A percentile compares a stretch with the other conserved stretches of the same genome.
phyloP scores from a whole-genome alignment of 2,329 filamentous ascomycete genomes.

The Cladorrhinum sp. region DNA sequence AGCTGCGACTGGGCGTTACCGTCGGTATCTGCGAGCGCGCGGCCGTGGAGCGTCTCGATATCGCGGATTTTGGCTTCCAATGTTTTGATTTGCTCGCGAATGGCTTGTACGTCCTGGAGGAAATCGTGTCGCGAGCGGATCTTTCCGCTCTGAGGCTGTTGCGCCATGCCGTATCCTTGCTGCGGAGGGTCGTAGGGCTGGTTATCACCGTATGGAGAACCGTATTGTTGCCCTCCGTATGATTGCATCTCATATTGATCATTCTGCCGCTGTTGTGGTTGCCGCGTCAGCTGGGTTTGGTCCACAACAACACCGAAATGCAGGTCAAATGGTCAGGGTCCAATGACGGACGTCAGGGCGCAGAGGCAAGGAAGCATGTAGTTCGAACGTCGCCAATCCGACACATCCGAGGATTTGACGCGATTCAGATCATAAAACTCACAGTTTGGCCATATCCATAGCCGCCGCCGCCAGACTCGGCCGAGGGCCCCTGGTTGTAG shows the following conservation, averaged over 20 bases:
- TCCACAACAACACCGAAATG: too few relatives aligned
- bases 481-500: constrained; percentile 53
- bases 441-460: constrained; percentile 47
- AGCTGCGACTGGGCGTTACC: constrained; percentile 53
- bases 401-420: constrained; percentile 1
- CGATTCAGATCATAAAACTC: constrained; percentile 31
- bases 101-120: constrained; percentile 62
- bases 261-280: constrained; percentile 28
- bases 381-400: neutral
- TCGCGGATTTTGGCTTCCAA: constrained; percentile 65
- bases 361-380: neutral
- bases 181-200: constrained; percentile 14
- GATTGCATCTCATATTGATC: constrained; percentile 55
- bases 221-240: constrained; percentile 38
- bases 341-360: neutral
- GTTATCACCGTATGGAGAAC: constrained; percentile 20
- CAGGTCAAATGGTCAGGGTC: neutral
- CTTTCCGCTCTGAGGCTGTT: constrained; percentile 15
- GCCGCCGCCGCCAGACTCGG: constrained; percentile 47
- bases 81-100: constrained; percentile 65
- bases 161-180: constrained; percentile 23
- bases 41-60: constrained; percentile 69
- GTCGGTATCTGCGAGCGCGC: constrained; percentile 65
- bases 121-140: constrained; percentile 64
- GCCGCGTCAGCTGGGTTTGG: constrained; percentile 11